Base-by-base conservation (phyloP, 1,284 basidiomycete species). In the Naganishia albida region DNA sequence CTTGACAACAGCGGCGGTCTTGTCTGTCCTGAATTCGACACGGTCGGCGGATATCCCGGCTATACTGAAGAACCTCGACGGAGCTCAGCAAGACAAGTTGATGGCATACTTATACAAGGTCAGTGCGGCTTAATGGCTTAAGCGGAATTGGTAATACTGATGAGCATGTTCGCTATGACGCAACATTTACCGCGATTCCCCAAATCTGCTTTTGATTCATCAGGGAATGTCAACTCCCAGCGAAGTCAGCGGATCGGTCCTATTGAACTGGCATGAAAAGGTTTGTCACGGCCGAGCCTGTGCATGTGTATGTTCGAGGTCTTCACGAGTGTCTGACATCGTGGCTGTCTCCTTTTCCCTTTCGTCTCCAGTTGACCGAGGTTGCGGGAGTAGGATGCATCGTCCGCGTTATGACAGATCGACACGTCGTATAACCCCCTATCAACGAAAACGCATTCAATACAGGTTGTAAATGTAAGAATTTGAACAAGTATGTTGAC, bases 51-150 rank as follows among this genome's bases (percentile, higher is more conserved):
- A 98, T 70, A 94, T 99, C 66, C 82, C 89, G 1, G 80, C 80
- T 30, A 86, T 90, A 49, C 82, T 98, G 74, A 89, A 88, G 74
- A 78, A 83, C 1, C 84, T 98, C 46, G 85, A 86, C 7, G 84
- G 86, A 67, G 88, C 91, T 53, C 84, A 90, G 69, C 92, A 96
- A 72, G 95, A 97, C 74, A 90, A 87, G 40, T 83, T 98, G 65
- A 99, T 98, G 95, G 97, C 96, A 77, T 99, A 96, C 75, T 81
- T 99, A 26, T 99, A 99, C 86, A 99, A 99, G 72, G 78, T 76
- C 46, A 54, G 75, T 67, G 23, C 18, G 39, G 26, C 52, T 30
- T 13, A 7, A 23, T 34, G 34, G 10, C 10, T 10, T 6, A 34
- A 10, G 34, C 34, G 34, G 34, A 34, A 28, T 40, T 34, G 8